Percentiles rank a stretch among this genome's conserved stretches.
These are phyloP conservation scores for Exidia glandulosa DNA, from an alignment of 768 basidiomycete species.

Conservation along the genomic window DNA sequence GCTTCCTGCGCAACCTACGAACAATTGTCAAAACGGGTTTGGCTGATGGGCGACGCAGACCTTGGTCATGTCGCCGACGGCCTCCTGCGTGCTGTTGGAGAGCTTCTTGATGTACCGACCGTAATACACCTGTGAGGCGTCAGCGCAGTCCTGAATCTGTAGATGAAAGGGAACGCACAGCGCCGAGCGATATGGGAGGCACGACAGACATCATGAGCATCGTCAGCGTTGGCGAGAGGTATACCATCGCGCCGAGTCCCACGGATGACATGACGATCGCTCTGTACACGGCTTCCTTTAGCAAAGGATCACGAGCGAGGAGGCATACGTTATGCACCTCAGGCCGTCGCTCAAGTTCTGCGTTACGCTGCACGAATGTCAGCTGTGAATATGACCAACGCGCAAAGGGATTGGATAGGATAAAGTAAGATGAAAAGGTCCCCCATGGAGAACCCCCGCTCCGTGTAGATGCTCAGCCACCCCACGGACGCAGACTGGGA, in stretches of 20 bases:
- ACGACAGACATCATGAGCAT: slow-evolving; percentile 88
- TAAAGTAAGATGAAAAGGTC: too few species aligned
- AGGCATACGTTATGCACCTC: slow-evolving; percentile 13
- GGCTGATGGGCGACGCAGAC: slow-evolving; percentile 12
- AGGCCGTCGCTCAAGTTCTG: slow-evolving; percentile 36
- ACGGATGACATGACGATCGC: slow-evolving; percentile 90
- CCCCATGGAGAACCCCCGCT: too few species aligned
- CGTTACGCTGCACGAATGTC: slow-evolving; percentile 24
- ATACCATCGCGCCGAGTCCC: slow-evolving; percentile 92
- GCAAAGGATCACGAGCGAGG: slow-evolving; percentile 68
- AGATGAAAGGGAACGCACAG: slow-evolving; percentile 39
- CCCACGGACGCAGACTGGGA: too few species aligned
- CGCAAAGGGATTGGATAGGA: too few species aligned
- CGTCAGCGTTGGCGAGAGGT: slow-evolving; percentile 79
- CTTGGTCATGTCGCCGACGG: slow-evolving; percentile 91
- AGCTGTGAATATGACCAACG: slow-evolving; percentile 2
- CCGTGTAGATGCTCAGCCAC: too few species aligned
- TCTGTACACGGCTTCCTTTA: slow-evolving; percentile 65
- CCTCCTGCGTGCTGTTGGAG: slow-evolving; percentile 86
- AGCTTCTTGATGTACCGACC: slow-evolving; percentile 89
- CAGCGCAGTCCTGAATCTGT: not conserved
- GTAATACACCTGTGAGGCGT: slow-evolving; percentile 68
- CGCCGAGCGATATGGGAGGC: slow-evolving; percentile 75
- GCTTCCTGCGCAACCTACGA: slow-evolving; percentile 77
- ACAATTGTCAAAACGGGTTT: not conserved